Evolutionary conservation across 2,329 filamentous ascomycete species (phyloP).

Genomic region (Pyrenophora teres): DNA sequence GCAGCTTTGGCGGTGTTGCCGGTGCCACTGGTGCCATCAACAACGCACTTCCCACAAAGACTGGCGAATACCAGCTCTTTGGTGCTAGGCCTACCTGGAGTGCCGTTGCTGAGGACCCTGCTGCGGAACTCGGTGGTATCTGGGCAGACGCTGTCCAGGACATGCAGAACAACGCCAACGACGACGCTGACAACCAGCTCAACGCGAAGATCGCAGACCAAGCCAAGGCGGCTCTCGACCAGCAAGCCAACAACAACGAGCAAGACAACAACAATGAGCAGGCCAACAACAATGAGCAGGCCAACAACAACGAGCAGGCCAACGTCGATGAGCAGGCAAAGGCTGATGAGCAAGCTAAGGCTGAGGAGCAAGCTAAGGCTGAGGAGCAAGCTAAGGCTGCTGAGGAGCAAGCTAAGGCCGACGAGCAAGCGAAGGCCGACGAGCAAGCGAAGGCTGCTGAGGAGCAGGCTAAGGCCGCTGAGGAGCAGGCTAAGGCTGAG

Average conservation of each 20-base stretch:
- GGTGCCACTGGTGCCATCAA: slow-evolving; percentile 16
- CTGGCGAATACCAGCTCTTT: slow-evolving; percentile 34
- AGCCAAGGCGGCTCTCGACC: slow-evolving; percentile 25
- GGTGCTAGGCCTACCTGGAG: slow-evolving; percentile 35
- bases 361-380: slow-evolving; percentile 1
- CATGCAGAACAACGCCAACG: slow-evolving; percentile 29
- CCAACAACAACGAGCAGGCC: too few species aligned
- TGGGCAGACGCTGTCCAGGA: slow-evolving; percentile 37
- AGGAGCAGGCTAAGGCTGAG: slow-evolving; percentile 10
- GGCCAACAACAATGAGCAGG: too few species aligned
- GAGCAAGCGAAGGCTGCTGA: slow-evolving; percentile 1
- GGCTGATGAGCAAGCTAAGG: not conserved
- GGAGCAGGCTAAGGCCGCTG: not conserved
- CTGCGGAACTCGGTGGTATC: slow-evolving; percentile 32
- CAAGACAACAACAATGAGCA: too few species aligned
- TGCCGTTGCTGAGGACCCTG: slow-evolving; percentile 32
- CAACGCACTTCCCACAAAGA: slow-evolving; percentile 27
- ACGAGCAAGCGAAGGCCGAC: slow-evolving; percentile 6
- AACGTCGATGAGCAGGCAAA: not conserved
- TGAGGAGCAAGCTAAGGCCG: slow-evolving; percentile 1
- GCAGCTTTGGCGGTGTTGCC: slow-evolving; percentile 18
- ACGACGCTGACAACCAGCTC: slow-evolving; percentile 27
- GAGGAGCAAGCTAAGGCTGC: not conserved
- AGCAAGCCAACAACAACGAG: too few species aligned
- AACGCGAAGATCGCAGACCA: slow-evolving; percentile 27